Percentiles rank a stretch among this genome's conserved stretches.
phyloP scores from a whole-genome alignment of 768 basidiomycete species.

The Phanerochaete carnosa region DNA sequence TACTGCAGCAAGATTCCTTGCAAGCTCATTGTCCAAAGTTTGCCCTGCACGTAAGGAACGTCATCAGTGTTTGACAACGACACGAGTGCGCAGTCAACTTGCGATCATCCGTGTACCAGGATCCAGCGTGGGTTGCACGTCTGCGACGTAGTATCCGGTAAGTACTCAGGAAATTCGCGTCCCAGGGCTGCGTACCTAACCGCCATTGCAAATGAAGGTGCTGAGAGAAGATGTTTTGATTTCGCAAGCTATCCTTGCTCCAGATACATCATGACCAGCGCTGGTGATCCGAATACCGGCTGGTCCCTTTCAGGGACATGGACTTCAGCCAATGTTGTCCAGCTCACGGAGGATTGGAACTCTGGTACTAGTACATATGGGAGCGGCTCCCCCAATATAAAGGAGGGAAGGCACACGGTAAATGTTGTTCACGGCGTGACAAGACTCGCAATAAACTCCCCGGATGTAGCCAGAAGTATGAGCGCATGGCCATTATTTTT shows the following conservation, averaged over 20 bases:
- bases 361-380: too few relatives aligned
- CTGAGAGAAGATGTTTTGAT: too few relatives aligned
- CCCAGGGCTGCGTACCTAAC: neutral
- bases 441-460: neutral
- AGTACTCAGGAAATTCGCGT: neutral
- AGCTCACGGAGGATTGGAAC: too few relatives aligned
- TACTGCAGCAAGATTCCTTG: slow-evolving; percentile 60
- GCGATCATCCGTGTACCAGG: slow-evolving; percentile 85
- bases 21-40: slow-evolving; percentile 59
- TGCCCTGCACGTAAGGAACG: slow-evolving; percentile 36
- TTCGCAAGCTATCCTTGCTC: too few relatives aligned
- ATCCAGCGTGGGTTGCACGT: slow-evolving; percentile 79
- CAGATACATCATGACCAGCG: too few relatives aligned
- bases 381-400: neutral
- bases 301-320: too few relatives aligned
- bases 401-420: neutral
- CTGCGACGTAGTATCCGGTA: slow-evolving; percentile 20
- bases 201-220: too few relatives aligned
- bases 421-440: neutral
- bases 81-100: slow-evolving; percentile 8
- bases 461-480: slow-evolving; percentile 38
- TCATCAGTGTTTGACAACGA: neutral
- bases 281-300: too few relatives aligned
- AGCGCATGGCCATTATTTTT: slow-evolving; percentile 45
- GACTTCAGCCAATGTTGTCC: too few relatives aligned